Percentiles rank a stretch among this genome's conserved stretches.
Conservation (phyloP, 1,139 yeast genomes). For the Candida sp. region DNA sequence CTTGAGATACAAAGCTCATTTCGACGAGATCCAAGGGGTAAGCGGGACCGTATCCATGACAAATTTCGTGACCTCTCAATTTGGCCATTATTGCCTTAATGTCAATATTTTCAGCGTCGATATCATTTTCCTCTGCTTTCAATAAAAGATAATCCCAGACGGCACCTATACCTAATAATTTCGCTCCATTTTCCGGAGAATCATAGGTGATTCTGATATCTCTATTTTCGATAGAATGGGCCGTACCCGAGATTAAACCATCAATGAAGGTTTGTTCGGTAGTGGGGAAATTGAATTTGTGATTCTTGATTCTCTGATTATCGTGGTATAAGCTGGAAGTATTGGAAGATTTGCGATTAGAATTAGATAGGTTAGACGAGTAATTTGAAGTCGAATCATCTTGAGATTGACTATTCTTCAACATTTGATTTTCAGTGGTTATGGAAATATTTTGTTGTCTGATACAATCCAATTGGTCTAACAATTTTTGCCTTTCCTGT, state of each 20-base stretch:
- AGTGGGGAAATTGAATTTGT: slow-evolving; percentile 31
- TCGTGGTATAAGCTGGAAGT: neutral
- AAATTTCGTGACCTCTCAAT: slow-evolving; percentile 64
- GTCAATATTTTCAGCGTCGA: slow-evolving; percentile 51
- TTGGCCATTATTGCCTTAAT: slow-evolving; percentile 53
- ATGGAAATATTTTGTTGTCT: slow-evolving; percentile 53
- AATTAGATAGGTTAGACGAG: neutral
- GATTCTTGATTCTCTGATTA: neutral
- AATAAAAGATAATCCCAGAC: slow-evolving; percentile 74
- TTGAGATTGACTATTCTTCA: slow-evolving; percentile 9
- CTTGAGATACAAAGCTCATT: slow-evolving; percentile 6
- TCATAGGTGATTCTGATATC: slow-evolving; percentile 30
- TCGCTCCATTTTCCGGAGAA: slow-evolving; percentile 30
- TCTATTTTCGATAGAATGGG: slow-evolving; percentile 14
- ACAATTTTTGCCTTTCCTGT: slow-evolving; percentile 48
- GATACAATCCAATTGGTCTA: slow-evolving; percentile 51
- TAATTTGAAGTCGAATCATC: neutral
- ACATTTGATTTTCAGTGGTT: slow-evolving; percentile 57
- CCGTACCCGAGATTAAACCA: slow-evolving; percentile 22
- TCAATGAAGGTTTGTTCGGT: slow-evolving; percentile 33
- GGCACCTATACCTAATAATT: slow-evolving; percentile 69
- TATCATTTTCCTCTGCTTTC: slow-evolving; percentile 39
- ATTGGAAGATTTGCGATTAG: neutral
- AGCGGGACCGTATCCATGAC: slow-evolving; percentile 87
- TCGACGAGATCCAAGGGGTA: slow-evolving; percentile 54